A percentile compares a stretch with the other conserved stretches of the same genome.
These are phyloP conservation scores for Nannochloropsis oceanica DNA, from an alignment of 108 stramenopile genomes.

Conservation along the genomic window DNA sequence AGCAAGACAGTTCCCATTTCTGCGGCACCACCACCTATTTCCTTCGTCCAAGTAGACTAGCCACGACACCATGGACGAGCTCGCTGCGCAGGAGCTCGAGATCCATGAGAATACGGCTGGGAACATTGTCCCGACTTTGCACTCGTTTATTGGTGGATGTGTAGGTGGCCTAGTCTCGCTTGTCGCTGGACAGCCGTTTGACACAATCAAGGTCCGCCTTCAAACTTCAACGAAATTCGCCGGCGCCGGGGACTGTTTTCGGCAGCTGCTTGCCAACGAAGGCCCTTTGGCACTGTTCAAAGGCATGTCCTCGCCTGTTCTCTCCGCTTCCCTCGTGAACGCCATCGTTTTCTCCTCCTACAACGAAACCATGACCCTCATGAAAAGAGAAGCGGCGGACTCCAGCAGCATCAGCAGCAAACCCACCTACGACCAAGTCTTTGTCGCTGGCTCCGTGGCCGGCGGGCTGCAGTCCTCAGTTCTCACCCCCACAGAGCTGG, in stretches of 20 bases:
- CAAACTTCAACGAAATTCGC: constrained; percentile 16
- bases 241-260: not conserved
- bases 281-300: constrained; percentile 53
- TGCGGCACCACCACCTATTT: no score
- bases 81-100: not conserved
- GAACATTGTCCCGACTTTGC: not conserved
- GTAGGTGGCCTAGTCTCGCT: constrained; percentile 9
- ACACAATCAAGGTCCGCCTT: constrained; percentile 62
- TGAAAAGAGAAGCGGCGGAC: not conserved
- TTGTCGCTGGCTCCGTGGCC: constrained; percentile 62
- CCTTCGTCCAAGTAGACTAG: no score
- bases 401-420: not conserved
- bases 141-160: not conserved
- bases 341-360: constrained; percentile 72
- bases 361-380: constrained; percentile 46
- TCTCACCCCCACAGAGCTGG: constrained; percentile 65
- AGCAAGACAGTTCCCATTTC: no score
- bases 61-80: not conserved
- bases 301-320: constrained; percentile 63
- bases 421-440: constrained; percentile 11
- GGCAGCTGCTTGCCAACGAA: not conserved
- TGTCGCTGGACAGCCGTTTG: constrained; percentile 75
- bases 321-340: constrained; percentile 60
- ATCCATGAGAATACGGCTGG: not conserved
- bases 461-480: constrained; percentile 65